Conservation (phyloP, 1,139 yeast genomes). For the Blastobotrys capitulatus region DNA sequence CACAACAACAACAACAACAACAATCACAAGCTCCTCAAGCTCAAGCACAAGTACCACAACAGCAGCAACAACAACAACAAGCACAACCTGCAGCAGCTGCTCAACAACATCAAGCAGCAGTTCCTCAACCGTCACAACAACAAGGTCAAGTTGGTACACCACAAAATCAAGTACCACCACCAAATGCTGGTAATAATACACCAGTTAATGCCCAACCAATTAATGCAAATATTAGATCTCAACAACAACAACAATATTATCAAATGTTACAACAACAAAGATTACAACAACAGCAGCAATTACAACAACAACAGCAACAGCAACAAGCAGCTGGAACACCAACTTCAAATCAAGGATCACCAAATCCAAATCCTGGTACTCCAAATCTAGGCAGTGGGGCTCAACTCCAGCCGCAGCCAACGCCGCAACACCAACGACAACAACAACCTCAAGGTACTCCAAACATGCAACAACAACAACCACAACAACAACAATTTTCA, state of each 20-base stretch:
- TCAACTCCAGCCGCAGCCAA: conserved; percentile 12
- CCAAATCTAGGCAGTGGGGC: background rate
- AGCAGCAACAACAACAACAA: conserved; percentile 13
- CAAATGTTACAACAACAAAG: conserved; percentile 11
- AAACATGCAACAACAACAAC: background rate
- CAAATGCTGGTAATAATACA: background rate
- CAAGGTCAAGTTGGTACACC: too few species aligned
- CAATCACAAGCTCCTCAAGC: background rate
- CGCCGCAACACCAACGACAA: conserved; percentile 12
- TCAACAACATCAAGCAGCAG: background rate
- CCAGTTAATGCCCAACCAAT: background rate
- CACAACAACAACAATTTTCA: conserved; percentile 1
- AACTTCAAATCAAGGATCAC: conserved; percentile 9
- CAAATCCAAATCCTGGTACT: conserved; percentile 1
- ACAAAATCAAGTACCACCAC: too few species aligned
- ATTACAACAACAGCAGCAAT: conserved; percentile 12
- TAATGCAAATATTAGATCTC: conserved; percentile 9
- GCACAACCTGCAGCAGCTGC: background rate
- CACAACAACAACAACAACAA: conserved; percentile 16
- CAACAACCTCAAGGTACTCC: conserved; percentile 10
- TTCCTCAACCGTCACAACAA: too few species aligned
- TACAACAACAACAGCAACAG: conserved; percentile 14
- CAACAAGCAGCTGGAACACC: conserved; percentile 4
- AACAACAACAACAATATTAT: conserved; percentile 12
- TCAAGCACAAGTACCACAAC: conserved; percentile 6